Base-by-base conservation (phyloP, 371 early-diverging fungal species). In the Actinomucor elegans region DNA sequence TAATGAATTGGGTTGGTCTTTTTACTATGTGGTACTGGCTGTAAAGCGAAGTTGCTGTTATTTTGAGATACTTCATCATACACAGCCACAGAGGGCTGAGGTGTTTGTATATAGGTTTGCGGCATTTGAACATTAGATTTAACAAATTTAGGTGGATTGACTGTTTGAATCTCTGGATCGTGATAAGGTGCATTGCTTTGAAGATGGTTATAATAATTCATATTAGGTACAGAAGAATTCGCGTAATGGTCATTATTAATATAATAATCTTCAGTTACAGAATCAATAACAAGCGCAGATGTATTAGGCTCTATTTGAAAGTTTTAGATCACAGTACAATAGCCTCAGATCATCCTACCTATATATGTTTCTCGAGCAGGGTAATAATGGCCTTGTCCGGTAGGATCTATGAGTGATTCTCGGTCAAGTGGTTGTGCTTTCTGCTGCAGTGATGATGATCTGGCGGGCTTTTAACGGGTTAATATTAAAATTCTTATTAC, bases 371-470 rank as follows among this genome's bases (percentile, higher is more conserved):
- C 63, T 34, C 35, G 48, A 29, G 63, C 37, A 38, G 28, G 43
- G 14, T 41, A 41, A 35, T 46, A 26, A 27, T 41, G 43, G 14
- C 18, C 10, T 43, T 24, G 32, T 4, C 37, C 31, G 7, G 46
- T 31, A 21, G 64, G 58, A 45, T 63, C 64, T 37, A 63, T 53
- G 12, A 63, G 27, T 18, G 63, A 63, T 27, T 63, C 63, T 28
- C 58, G 37, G 3, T 48, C 51, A 23, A 32, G 27, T 14, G 44
- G 36, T 8, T 20, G 31, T 32, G 38, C 35, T n/a, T 50, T 50
- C 35, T 61, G 49, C 12, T 61, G 50, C 11, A 61, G 42, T 18
- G 61, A 61, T n/a, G 56, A 51, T 21, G 42, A 56, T 40, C 61
- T 45, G 20, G 48, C 37, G 35, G 64, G 59, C 59, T 58, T 28